Conservation (phyloP, 2,329 filamentous ascomycete genomes). For the Calonectria montana region DNA sequence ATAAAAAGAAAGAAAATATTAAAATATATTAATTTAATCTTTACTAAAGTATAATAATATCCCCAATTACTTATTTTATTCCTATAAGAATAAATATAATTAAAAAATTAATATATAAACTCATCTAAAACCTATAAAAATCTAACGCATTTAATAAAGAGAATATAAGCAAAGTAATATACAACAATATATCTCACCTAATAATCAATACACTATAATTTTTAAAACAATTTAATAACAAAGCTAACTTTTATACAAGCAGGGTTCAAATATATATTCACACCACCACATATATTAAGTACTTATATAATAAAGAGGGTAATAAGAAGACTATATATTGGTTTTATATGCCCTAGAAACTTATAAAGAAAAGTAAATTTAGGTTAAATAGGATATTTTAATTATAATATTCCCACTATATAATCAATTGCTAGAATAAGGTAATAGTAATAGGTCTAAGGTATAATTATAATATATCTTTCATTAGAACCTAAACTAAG, state of each 20-base stretch:
- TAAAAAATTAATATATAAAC: no score
- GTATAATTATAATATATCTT: not conserved
- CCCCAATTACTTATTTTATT: no score
- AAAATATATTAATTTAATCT: no score
- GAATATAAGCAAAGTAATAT: not conserved
- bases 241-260: slow-evolving; percentile 4
- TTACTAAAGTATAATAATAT: no score
- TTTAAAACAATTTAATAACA: not conserved
- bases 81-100: no score
- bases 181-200: not conserved
- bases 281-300: slow-evolving; percentile 15
- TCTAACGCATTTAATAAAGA: no score
- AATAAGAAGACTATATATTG: not conserved
- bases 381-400: no score
- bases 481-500: not conserved
- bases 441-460: not conserved
- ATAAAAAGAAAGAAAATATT: no score
- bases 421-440: not conserved
- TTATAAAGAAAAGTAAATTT: not conserved
- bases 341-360: slow-evolving; percentile 25
- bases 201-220: not conserved
- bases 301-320: not conserved
- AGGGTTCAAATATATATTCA: slow-evolving; percentile 6
- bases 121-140: no score
- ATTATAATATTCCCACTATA: no score